Percentiles rank a stretch among this genome's conserved stretches.
Evolutionary conservation across 495 filamentous ascomycete species (phyloP).

Genomic region (Aspergillus bertholletiae): DNA sequence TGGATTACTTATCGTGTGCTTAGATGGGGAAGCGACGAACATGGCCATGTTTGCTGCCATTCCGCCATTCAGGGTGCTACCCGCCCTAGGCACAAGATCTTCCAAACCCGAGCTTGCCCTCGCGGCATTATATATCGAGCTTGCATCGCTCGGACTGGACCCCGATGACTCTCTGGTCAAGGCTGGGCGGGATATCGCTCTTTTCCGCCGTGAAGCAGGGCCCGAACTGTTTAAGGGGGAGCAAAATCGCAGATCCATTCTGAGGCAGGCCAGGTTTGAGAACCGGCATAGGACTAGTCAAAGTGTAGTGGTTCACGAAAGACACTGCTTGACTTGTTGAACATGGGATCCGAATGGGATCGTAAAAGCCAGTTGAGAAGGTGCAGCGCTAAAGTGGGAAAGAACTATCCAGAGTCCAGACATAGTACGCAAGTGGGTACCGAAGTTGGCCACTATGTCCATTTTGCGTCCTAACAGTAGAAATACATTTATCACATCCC

Average conservation of each 20-base stretch:
- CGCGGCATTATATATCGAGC: conserved; percentile 42
- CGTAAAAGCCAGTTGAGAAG: conserved; percentile 3
- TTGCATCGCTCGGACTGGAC: conserved; percentile 35
- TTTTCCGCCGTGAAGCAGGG: neutral
- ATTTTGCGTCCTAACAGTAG: conserved; percentile 1
- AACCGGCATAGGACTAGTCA: neutral
- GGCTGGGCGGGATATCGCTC: neutral
- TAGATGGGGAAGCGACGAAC: conserved; percentile 21
- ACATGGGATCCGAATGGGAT: too few species aligned
- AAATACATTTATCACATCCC: neutral
- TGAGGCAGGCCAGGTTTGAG: neutral
- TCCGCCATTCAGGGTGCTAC: conserved; percentile 21
- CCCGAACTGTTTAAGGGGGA: neutral
- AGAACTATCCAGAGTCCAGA: too few species aligned
- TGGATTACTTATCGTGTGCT: neutral
- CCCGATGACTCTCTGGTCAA: conserved; percentile 22
- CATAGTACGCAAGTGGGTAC: too few species aligned
- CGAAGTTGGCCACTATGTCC: neutral
- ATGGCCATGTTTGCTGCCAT: conserved; percentile 33
- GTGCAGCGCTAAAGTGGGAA: neutral
- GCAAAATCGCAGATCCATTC: neutral
- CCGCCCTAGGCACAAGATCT: conserved; percentile 5
- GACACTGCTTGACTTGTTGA: neutral
- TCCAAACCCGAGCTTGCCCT: conserved; percentile 22
- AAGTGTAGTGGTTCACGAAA: neutral